These are phyloP conservation scores for Teunomyces cretensis DNA, from an alignment of 805 yeast genomes.

Conservation along the genomic window DNA sequence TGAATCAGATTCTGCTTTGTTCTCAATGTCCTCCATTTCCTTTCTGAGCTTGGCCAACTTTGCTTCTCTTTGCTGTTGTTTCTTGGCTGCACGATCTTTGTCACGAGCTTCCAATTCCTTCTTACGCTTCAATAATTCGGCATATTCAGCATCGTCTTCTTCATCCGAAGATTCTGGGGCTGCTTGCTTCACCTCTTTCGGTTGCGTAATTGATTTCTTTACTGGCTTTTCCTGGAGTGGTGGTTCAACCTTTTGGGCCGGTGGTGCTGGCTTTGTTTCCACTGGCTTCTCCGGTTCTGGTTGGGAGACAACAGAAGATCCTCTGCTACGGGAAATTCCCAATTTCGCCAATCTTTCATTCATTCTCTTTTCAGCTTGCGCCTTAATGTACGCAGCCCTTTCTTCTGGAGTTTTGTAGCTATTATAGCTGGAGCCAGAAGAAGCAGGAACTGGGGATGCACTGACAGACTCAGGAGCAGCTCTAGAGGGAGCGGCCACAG, in stretches of 20 bases:
- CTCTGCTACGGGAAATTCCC: slow-evolving; percentile 55
- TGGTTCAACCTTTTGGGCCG: neutral
- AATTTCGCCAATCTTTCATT: slow-evolving; percentile 78
- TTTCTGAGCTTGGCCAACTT: slow-evolving; percentile 55
- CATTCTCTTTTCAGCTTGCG: slow-evolving; percentile 75
- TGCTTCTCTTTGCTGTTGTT: slow-evolving; percentile 59
- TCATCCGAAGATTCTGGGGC: slow-evolving; percentile 22
- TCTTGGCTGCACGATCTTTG: slow-evolving; percentile 45
- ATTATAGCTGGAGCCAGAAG: slow-evolving; percentile 17
- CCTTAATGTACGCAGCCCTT: slow-evolving; percentile 76
- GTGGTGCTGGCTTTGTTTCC: slow-evolving; percentile 1
- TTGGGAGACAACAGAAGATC: slow-evolving; percentile 1
- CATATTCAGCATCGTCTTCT: slow-evolving; percentile 48
- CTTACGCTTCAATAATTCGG: slow-evolving; percentile 45
- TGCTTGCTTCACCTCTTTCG: slow-evolving; percentile 13
- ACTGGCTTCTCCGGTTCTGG: neutral
- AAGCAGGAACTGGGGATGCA: slow-evolving; percentile 13
- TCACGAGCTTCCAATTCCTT: slow-evolving; percentile 45
- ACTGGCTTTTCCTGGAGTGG: neutral
- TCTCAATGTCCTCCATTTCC: slow-evolving; percentile 56
- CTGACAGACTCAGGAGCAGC: too few relatives aligned
- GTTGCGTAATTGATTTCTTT: neutral
- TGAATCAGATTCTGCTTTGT: slow-evolving; percentile 23
- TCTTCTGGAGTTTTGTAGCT: slow-evolving; percentile 55
- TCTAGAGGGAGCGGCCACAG: neutral